phyloP scores from a whole-genome alignment of 2,329 filamentous ascomycete species.

The Bipolaris sorokiniana region DNA sequence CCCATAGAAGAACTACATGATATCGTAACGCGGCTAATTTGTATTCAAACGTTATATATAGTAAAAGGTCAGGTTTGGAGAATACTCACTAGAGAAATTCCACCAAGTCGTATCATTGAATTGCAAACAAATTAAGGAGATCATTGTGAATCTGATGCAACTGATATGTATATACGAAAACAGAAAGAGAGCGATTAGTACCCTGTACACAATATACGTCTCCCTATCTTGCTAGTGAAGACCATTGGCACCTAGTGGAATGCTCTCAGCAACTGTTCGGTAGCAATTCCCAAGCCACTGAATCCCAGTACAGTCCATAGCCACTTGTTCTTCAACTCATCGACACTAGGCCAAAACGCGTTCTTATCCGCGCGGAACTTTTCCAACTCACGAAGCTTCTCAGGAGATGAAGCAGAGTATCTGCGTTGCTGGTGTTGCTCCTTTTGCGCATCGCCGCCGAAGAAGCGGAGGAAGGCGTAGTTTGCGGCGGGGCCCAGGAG shows the following conservation, averaged over 20 bases:
- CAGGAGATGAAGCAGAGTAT: conserved; percentile 58
- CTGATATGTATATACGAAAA: background rate
- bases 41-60: background rate
- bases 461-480: conserved; percentile 63
- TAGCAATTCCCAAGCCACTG: conserved; percentile 56
- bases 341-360: conserved; percentile 63
- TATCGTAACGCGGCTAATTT: background rate
- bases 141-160: background rate
- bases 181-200: background rate
- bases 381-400: conserved; percentile 61
- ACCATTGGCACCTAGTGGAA: conserved; percentile 29
- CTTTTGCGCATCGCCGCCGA: conserved; percentile 63
- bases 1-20: background rate
- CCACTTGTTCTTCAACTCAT: conserved; percentile 63
- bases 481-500: conserved; percentile 64
- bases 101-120: background rate
- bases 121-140: background rate
- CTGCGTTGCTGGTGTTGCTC: conserved; percentile 60
- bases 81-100: background rate
- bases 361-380: conserved; percentile 62
- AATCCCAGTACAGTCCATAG: conserved; percentile 59
- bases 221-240: background rate
- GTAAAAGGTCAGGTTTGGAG: background rate
- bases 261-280: conserved; percentile 53
- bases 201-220: background rate